Conservation (phyloP, 139 green algal species). For the Pleodorina starrii region DNA sequence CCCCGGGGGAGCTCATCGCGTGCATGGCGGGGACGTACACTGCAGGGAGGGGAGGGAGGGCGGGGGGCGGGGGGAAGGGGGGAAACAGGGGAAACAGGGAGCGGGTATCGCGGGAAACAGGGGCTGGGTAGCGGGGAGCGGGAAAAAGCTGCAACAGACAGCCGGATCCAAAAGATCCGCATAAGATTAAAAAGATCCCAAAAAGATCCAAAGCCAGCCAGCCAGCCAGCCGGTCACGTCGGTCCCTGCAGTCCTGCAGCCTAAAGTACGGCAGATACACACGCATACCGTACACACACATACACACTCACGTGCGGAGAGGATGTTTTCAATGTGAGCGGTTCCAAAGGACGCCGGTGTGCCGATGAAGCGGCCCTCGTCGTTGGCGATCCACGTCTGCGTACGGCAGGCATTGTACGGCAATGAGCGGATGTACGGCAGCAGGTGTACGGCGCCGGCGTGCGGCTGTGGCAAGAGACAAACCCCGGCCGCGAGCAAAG, state of each 20-base stretch:
- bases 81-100: background rate
- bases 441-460: background rate
- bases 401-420: too few species aligned
- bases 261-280: too few species aligned
- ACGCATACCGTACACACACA: too few species aligned
- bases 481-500: too few species aligned
- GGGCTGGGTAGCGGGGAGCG: too few species aligned
- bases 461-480: background rate
- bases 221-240: too few species aligned
- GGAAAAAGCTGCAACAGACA: too few species aligned
- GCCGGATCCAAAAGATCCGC: too few species aligned
- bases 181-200: too few species aligned
- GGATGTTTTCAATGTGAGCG: conserved; percentile 66
- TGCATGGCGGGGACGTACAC: conserved; percentile 70
- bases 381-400: conserved; percentile 63
- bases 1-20: conserved; percentile 59
- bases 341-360: conserved; percentile 58
- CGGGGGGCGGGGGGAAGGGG: background rate
- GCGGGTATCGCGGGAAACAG: background rate
- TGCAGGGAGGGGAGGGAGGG: background rate
- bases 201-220: too few species aligned
- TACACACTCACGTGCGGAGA: conserved; percentile 53
- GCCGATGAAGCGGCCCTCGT: conserved; percentile 45
- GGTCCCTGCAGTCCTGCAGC: too few species aligned
- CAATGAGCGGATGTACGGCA: too few species aligned